A percentile compares a stretch with the other conserved stretches of the same genome.
These are phyloP conservation scores for Mycena belliarum DNA, from an alignment of 768 basidiomycete species.

Conservation along the genomic window DNA sequence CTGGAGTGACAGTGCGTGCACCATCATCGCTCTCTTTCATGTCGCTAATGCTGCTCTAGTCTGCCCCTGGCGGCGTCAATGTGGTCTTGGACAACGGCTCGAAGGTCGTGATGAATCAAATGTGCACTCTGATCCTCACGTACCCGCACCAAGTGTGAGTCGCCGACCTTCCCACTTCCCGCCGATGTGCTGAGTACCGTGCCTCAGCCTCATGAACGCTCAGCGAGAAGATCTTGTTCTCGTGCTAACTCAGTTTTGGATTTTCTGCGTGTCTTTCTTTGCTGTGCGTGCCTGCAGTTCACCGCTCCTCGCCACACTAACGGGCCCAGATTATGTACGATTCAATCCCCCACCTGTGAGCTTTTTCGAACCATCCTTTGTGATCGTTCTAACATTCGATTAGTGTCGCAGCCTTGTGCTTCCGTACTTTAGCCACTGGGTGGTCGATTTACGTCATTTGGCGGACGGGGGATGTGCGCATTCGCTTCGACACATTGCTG, in stretches of 20 bases:
- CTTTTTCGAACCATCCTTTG: not conserved
- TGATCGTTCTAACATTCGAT: not conserved
- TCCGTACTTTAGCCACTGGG: conserved; percentile 17
- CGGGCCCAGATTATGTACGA: conserved; percentile 29
- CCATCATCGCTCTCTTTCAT: not conserved
- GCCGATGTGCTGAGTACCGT: not conserved
- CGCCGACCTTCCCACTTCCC: not conserved
- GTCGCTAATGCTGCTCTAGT: not conserved
- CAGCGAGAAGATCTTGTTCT: conserved; percentile 32
- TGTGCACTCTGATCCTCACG: conserved; percentile 28
- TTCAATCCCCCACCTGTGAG: conserved; percentile 40
- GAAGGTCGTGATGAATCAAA: conserved; percentile 17
- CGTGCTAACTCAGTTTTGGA: conserved; percentile 33
- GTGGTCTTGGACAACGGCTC: conserved; percentile 9
- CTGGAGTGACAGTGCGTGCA: not conserved
- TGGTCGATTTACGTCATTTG: conserved; percentile 23
- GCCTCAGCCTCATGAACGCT: conserved; percentile 15
- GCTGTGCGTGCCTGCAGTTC: conserved; percentile 11
- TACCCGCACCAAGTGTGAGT: conserved; percentile 30
- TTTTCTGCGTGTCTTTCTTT: conserved; percentile 31
- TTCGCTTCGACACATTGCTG: conserved; percentile 13
- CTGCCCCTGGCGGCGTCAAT: conserved; percentile 14
- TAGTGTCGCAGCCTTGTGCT: conserved; percentile 19
- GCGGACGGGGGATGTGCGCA: conserved; percentile 15
- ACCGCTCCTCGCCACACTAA: not conserved